Evolutionary conservation across 164 flowering plant genomes (phyloP).

Genomic region (Cinnamomum micranthum): DNA sequence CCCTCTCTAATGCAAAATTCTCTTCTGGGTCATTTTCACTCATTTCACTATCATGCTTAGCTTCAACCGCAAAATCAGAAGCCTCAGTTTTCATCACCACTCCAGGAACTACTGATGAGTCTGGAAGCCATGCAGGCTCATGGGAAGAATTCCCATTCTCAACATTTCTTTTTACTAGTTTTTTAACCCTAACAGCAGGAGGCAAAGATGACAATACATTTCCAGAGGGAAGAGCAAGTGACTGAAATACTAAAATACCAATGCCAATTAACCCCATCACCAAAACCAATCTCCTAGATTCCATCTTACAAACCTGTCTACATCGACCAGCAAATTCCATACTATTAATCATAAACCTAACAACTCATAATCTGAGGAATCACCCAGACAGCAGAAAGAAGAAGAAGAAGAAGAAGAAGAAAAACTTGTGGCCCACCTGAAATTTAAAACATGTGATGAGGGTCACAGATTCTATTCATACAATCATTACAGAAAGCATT

Average conservation of each 20-base stretch:
- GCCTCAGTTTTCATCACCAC: slow-evolving; percentile 8
- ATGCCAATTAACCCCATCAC: slow-evolving; percentile 36
- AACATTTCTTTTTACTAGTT: slow-evolving; percentile 11
- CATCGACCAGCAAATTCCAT: slow-evolving; percentile 27
- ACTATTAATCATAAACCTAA: background rate
- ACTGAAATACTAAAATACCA: slow-evolving; percentile 35
- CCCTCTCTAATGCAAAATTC: slow-evolving; percentile 13
- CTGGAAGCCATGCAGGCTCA: background rate
- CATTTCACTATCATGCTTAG: slow-evolving; percentile 12
- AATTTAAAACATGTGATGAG: background rate
- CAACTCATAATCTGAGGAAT: background rate
- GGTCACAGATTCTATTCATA: background rate
- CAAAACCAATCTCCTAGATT: slow-evolving; percentile 39
- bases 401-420: background rate
- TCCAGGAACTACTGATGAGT: slow-evolving; percentile 12
- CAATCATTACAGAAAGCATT: background rate
- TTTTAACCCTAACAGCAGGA: slow-evolving; percentile 9
- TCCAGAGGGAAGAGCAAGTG: slow-evolving; percentile 41
- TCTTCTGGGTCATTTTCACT: slow-evolving; percentile 4
- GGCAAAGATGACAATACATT: slow-evolving; percentile 18
- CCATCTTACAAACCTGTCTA: slow-evolving; percentile 30
- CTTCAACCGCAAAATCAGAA: slow-evolving; percentile 8
- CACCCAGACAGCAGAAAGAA: background rate
- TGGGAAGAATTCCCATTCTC: slow-evolving; percentile 11
- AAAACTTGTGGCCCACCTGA: background rate